Evolutionary conservation across 495 filamentous ascomycete species (phyloP), one percentile per base, ranked within the genome.

Genomic region (Penicillium flavigenum): DNA sequence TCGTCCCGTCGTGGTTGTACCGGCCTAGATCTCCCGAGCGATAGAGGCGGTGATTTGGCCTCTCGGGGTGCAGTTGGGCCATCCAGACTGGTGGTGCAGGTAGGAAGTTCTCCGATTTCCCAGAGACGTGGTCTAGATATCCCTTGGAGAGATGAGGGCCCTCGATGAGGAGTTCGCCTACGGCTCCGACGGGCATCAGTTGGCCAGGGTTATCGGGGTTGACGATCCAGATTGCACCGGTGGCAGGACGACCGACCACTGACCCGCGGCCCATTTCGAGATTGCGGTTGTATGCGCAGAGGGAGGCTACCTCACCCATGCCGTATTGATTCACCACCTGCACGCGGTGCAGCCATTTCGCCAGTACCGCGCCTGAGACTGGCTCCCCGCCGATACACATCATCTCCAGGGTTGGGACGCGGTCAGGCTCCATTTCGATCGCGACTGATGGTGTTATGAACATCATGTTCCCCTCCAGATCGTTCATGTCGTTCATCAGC

Each of bases 21-120:
- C 91, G 78, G 14, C 90, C 90, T 4, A 94, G 72, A 63, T 95
- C 90, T 0, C 91, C 91, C 6, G 90, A 92, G 4, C 88, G 82
- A 62, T 95, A 95, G 16, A 71, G n/a, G 17, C 64, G 59, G 27
- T 54, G 41, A 1, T 34, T 36, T 1, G 55, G 45, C n/a, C 61
- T 58, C 12, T 50, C 31, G 1, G 50, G n/a, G 26, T 63, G 61
- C 0, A 66, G 16, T 12, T 50, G 38, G 1, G 36, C n/a, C 58
- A 66, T 61, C 63, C 63, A 65, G 12, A n/a, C 10, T 4, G 64
- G 65, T 0, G 48, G 20, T 8, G n/a, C 7, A 1, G 31, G 0
- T 29, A 70, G 59, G 34, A 68, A 65, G 2, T 60, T 60, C 10
- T 61, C 64, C 0, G 67, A 48, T 14, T 61, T 62, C 7, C 52